A percentile compares a stretch with the other conserved stretches of the same genome.
These are phyloP conservation scores for Syzygium aqueum DNA, from an alignment of 345 rosid species.

Conservation along the genomic window DNA sequence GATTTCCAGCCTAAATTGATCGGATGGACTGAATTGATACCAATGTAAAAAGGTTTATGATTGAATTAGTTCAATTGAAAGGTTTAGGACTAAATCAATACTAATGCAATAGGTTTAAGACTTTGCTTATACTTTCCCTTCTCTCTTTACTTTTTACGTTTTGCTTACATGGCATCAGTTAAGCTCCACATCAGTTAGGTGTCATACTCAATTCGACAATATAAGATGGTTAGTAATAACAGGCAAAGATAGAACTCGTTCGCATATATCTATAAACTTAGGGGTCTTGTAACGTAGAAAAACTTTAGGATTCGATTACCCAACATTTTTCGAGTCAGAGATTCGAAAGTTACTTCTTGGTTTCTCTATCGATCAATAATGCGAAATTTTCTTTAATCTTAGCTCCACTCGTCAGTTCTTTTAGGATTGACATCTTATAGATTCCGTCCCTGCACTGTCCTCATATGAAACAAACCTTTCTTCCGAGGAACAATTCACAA, in stretches of 20 bases:
- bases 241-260: not conserved
- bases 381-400: not conserved
- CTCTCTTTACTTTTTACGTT: not conserved
- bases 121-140: too few species aligned
- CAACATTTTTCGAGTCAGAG: not conserved
- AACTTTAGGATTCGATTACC: not conserved
- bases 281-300: not conserved
- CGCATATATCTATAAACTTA: not conserved
- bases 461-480: not conserved
- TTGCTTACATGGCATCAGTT: not conserved
- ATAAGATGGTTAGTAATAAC: not conserved
- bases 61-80: too few species aligned
- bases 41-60: too few species aligned
- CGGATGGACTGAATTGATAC: too few species aligned
- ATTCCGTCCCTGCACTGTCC: not conserved
- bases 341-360: not conserved
- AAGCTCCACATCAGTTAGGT: not conserved
- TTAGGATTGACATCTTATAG: not conserved
- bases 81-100: too few species aligned
- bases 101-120: too few species aligned
- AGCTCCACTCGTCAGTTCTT: not conserved
- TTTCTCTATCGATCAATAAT: not conserved
- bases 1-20: too few species aligned
- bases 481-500: not conserved
- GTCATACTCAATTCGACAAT: not conserved